Evolutionary conservation across 2,329 filamentous ascomycete species (phyloP).

Genomic region (Beauveria medogensis): DNA sequence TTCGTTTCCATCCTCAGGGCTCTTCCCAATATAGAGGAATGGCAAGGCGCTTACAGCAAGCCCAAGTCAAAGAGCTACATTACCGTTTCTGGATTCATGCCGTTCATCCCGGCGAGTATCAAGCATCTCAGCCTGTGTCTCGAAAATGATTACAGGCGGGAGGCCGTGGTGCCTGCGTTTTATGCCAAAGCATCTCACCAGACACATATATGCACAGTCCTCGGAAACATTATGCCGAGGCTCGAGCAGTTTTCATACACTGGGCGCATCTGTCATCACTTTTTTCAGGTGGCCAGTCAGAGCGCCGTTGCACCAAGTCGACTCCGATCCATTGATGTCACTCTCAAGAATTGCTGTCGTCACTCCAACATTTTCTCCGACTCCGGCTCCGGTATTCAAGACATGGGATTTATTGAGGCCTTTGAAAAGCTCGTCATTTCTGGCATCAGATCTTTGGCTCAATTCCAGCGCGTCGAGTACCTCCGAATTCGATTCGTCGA

Average conservation of each 20-base stretch:
- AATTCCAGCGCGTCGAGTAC: conserved; percentile 51
- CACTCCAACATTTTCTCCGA: conserved; percentile 48
- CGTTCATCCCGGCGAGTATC: conserved; percentile 47
- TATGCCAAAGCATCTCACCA: conserved; percentile 51
- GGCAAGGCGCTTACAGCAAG: conserved; percentile 59
- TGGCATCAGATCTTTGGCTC: conserved; percentile 51
- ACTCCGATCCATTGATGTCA: conserved; percentile 61
- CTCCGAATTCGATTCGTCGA: conserved; percentile 69
- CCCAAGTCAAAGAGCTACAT: conserved; percentile 67
- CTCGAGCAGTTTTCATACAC: conserved; percentile 66
- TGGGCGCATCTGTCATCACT: conserved; percentile 60
- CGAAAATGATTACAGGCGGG: conserved; percentile 63
- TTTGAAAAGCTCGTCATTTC: conserved; percentile 62
- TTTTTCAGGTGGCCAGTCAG: conserved; percentile 53
- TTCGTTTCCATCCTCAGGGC: conserved; percentile 54
- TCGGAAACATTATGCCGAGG: conserved; percentile 52
- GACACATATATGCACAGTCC: conserved; percentile 56
- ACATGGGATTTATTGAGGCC: conserved; percentile 61
- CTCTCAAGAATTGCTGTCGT: conserved; percentile 68
- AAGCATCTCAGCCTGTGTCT: conserved; percentile 59
- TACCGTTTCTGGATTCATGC: conserved; percentile 57
- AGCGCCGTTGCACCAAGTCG: conserved; percentile 40
- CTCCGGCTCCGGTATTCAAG: conserved; percentile 60
- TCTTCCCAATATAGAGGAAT: conserved; percentile 56
- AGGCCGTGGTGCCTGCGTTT: conserved; percentile 51